phyloP scores from a whole-genome alignment of 805 yeast genomes.

The Metschnikowia koreensis region DNA sequence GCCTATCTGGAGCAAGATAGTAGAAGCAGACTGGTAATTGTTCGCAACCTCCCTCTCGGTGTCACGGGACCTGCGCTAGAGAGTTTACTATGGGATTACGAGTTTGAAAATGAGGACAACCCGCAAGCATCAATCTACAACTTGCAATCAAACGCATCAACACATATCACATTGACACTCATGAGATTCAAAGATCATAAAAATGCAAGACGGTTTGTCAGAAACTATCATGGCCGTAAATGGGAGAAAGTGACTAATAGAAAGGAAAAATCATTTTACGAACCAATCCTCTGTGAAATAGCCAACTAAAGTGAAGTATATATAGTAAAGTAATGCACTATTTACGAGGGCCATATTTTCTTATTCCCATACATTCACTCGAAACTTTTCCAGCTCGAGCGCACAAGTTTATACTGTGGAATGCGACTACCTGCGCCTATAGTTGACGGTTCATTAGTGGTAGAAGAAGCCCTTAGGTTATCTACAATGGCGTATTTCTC shows the following conservation, averaged over 20 bases:
- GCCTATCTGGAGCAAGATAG: slow-evolving; percentile 18
- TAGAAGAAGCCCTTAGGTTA: neutral
- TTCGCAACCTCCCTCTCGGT: slow-evolving; percentile 48
- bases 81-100: slow-evolving; percentile 49
- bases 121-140: slow-evolving; percentile 22
- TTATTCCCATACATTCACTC: neutral
- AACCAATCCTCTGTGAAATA: slow-evolving; percentile 38
- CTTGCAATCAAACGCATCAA: slow-evolving; percentile 26
- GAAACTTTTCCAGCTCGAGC: slow-evolving; percentile 10
- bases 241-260: slow-evolving; percentile 32
- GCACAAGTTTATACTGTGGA: slow-evolving; percentile 5
- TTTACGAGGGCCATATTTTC: neutral
- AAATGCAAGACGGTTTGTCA: slow-evolving; percentile 52
- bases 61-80: slow-evolving; percentile 37
- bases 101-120: slow-evolving; percentile 29
- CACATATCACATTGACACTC: slow-evolving; percentile 29
- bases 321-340: neutral
- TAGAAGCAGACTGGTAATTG: slow-evolving; percentile 33
- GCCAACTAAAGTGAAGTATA: slow-evolving; percentile 20
- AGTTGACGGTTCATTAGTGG: neutral
- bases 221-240: slow-evolving; percentile 51
- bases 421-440: neutral
- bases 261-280: slow-evolving; percentile 31
- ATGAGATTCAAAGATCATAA: slow-evolving; percentile 43
- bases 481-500: slow-evolving; percentile 78